Percentiles rank a stretch among this genome's conserved stretches.
Conservation (phyloP, 139 green algal species). For the Chlamydomonas applanata region DNA sequence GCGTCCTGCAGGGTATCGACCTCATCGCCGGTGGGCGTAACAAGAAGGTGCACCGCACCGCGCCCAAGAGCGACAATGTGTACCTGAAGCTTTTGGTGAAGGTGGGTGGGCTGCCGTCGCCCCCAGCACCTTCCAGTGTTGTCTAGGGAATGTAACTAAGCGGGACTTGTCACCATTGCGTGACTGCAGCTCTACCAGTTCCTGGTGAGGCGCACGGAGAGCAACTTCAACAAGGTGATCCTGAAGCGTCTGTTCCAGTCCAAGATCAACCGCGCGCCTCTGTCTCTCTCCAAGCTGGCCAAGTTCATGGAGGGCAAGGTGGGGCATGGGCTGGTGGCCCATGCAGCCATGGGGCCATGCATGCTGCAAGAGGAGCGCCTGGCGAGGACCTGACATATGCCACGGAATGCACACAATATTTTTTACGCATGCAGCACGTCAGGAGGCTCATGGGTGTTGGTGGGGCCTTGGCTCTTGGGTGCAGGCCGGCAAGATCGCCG, state of each 20-base stretch:
- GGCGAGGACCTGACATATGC: not conserved
- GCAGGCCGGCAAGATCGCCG: constrained; percentile 86
- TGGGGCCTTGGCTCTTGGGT: not conserved
- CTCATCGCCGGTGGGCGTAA: constrained; percentile 92
- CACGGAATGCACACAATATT: too few relatives aligned
- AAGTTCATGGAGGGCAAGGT: constrained; percentile 95
- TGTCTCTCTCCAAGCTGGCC: constrained; percentile 92
- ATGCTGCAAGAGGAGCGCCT: not conserved
- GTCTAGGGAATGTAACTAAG: too few relatives aligned
- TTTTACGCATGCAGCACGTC: not conserved
- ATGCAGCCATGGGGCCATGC: not conserved
- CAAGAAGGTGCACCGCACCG: constrained; percentile 86
- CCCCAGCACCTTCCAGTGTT: too few relatives aligned
- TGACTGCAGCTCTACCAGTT: constrained; percentile 94
- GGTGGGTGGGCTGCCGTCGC: constrained; percentile 50
- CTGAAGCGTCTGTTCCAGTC: constrained; percentile 96
- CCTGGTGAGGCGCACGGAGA: constrained; percentile 90
- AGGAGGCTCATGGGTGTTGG: not conserved
- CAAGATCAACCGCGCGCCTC: constrained; percentile 90
- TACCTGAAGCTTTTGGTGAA: constrained; percentile 99
- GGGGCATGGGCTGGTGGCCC: not conserved
- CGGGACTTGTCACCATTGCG: not conserved
- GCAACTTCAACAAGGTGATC: constrained; percentile 97
- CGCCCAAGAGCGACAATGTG: constrained; percentile 97
- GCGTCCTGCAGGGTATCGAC: constrained; percentile 90